Base-by-base conservation (phyloP, 163 green algal species). In the Scenedesmus sp. region DNA sequence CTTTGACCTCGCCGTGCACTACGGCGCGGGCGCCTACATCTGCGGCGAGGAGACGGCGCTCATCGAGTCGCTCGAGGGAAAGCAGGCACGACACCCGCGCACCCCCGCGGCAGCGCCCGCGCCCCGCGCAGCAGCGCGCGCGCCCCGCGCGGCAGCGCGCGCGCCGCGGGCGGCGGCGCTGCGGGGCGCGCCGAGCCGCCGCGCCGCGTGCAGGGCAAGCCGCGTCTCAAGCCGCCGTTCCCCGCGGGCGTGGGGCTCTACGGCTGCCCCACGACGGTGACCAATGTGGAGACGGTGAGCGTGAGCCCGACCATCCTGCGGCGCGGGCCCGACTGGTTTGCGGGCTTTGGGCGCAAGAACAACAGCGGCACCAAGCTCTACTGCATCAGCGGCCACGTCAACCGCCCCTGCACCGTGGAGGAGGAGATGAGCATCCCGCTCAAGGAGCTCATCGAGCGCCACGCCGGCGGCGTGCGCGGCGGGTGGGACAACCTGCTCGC, bases 301-400 rank as follows among this genome's bases (percentile, higher is more conserved):
- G 96, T 99, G 47, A 80, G 86, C 1, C 97, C 97, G 70, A 99
- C 97, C 80, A 99, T 99, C 86, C 89, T 99, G 67, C 89, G 96
- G 44, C 86, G 97, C 26, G 97, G 97, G 20, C 93, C 96, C 22
- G 92, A 98, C 65, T 99, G 97, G 97, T 99, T 99, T 80, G 84
- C 93, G 18, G 89, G 77, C 56, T 98, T 99, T 85, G 97, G 97
- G 13, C 92, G 97, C 84, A 98, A 98, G 88, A 98, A 98, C 93
- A 99, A 99, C 87, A 75, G 84, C 11, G 96, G 96, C 78, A 99
- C 97, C 74, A 99, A 99, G 90, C 93, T 99, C 33, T 99, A 97
- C 88, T 98, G 94, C 91, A 99, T 99, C 88, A 95, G 84, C 31
- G 97, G 97, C 26, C 96, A 99, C 85, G 97, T 99, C 42, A 99